Evolutionary conservation across 1,284 basidiomycete genomes (phyloP).

Genomic region (Laetiporus sulphureus): DNA sequence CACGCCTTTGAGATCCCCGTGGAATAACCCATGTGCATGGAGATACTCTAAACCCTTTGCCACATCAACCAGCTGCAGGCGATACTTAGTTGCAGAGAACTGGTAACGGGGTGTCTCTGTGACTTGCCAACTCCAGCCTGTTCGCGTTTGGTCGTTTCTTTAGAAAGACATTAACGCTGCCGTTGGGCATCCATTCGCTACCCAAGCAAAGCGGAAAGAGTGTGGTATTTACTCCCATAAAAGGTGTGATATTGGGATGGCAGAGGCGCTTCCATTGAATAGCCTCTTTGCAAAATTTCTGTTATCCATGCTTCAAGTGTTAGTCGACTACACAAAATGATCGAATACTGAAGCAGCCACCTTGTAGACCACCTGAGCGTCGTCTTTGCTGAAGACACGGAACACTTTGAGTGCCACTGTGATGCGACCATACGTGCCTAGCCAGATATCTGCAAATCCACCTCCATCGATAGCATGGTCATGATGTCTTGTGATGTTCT

Average conservation of each 20-base stretch:
- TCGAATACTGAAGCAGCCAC: background rate
- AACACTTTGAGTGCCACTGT: slow-evolving; percentile 2
- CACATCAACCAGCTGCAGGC: slow-evolving; percentile 5
- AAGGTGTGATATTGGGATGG: slow-evolving; percentile 10
- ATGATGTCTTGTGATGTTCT: background rate
- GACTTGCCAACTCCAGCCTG: slow-evolving; percentile 3
- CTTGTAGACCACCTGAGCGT: background rate
- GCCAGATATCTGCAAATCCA: slow-evolving; percentile 8
- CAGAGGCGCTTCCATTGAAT: slow-evolving; percentile 9
- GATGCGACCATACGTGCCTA: background rate
- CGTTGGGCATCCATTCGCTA: slow-evolving; percentile 6
- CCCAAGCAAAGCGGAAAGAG: slow-evolving; percentile 1
- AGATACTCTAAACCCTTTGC: slow-evolving; percentile 8
- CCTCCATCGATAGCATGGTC: background rate
- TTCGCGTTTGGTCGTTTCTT: slow-evolving; percentile 1
- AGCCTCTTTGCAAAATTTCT: slow-evolving; percentile 6
- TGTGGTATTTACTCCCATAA: slow-evolving; percentile 6
- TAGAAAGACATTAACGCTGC: slow-evolving; percentile 3
- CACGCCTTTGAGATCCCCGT: slow-evolving; percentile 10
- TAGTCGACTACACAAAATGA: too few species aligned
- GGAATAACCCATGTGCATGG: slow-evolving; percentile 5
- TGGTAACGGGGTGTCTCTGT: background rate
- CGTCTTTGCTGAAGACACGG: background rate
- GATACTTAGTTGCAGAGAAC: background rate
- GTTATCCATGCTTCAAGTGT: background rate